Evolutionary conservation across 495 filamentous ascomycete genomes (phyloP).

Genomic region (Acidomyces sp.): DNA sequence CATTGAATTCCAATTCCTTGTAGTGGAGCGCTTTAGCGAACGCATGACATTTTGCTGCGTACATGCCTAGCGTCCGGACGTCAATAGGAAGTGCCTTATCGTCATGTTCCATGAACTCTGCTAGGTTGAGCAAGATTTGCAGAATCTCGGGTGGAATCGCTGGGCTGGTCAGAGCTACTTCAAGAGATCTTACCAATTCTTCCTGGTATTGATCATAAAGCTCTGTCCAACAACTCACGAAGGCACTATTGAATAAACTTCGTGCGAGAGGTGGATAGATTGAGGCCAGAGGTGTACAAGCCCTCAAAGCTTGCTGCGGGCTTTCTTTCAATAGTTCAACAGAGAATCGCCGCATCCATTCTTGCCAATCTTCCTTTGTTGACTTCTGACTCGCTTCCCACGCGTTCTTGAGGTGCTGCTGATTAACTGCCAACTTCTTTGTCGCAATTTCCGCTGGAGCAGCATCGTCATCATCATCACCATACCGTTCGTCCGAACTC

Average conservation of each 20-base stretch:
- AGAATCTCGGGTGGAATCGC: conserved; percentile 91
- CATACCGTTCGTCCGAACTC: conserved; percentile 73
- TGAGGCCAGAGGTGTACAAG: conserved; percentile 80
- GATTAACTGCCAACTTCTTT: conserved; percentile 91
- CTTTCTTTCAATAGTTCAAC: conserved; percentile 92
- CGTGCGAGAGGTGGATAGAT: conserved; percentile 84
- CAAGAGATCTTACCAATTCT: conserved; percentile 86
- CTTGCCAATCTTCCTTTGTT: conserved; percentile 95
- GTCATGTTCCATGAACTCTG: conserved; percentile 99
- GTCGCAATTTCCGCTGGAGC: conserved; percentile 68
- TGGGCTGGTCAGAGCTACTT: conserved; percentile 81
- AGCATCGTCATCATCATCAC: conserved; percentile 61
- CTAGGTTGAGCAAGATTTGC: conserved; percentile 86
- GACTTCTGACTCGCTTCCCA: conserved; percentile 95
- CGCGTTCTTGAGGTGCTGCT: conserved; percentile 90
- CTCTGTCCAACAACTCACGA: conserved; percentile 98
- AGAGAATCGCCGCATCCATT: conserved; percentile 95
- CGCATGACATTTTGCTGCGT: conserved; percentile 89
- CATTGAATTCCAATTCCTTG: conserved; percentile 95
- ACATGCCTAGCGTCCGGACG: conserved; percentile 79
- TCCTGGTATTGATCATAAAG: conserved; percentile 91
- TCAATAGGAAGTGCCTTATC: conserved; percentile 97
- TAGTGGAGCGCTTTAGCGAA: conserved; percentile 97
- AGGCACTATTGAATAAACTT: conserved; percentile 94
- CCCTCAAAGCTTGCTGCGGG: conserved; percentile 82